Evolutionary conservation across 2,329 filamentous ascomycete genomes (phyloP).

Genomic region (Aspergillus sp.): DNA sequence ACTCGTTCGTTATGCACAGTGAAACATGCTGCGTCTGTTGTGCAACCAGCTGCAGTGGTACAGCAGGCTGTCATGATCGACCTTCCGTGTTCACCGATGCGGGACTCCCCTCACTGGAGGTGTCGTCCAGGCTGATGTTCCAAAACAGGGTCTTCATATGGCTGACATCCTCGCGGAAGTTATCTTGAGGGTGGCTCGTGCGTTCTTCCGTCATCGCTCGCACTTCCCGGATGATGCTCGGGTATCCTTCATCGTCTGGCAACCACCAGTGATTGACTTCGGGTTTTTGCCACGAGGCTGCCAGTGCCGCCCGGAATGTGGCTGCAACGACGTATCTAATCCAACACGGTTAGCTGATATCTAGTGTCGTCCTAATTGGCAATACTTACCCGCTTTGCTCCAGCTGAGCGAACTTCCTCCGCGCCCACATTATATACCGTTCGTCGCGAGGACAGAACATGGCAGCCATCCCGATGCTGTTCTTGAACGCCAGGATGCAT

Average conservation of each 20-base stretch:
- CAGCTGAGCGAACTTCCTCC: conserved; percentile 74
- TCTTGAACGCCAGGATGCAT: conserved; percentile 71
- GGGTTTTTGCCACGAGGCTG: conserved; percentile 70
- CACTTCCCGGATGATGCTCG: conserved; percentile 71
- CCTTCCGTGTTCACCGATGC: conserved; percentile 19
- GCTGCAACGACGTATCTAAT: conserved; percentile 79
- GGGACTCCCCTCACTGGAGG: conserved; percentile 34
- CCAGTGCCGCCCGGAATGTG: conserved; percentile 72
- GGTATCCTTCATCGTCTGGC: conserved; percentile 75
- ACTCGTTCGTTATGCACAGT: not conserved
- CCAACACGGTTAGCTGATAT: not conserved
- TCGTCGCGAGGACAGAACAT: conserved; percentile 78
- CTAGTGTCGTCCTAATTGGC: not conserved
- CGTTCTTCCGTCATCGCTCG: conserved; percentile 80
- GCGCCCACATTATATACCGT: conserved; percentile 75
- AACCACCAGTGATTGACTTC: conserved; percentile 85
- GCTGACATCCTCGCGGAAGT: conserved; percentile 64
- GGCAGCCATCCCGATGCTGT: conserved; percentile 72
- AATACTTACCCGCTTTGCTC: conserved; percentile 71
- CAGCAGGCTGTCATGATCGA: not conserved
- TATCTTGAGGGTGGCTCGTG: conserved; percentile 57
- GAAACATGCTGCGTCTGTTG: too few relatives aligned
- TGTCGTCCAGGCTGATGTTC: conserved; percentile 58
- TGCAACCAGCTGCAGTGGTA: too few relatives aligned
- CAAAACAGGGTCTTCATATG: conserved; percentile 76